These are phyloP conservation scores for Podospora appendiculata DNA, from an alignment of 495 filamentous ascomycete genomes.

Conservation along the genomic window DNA sequence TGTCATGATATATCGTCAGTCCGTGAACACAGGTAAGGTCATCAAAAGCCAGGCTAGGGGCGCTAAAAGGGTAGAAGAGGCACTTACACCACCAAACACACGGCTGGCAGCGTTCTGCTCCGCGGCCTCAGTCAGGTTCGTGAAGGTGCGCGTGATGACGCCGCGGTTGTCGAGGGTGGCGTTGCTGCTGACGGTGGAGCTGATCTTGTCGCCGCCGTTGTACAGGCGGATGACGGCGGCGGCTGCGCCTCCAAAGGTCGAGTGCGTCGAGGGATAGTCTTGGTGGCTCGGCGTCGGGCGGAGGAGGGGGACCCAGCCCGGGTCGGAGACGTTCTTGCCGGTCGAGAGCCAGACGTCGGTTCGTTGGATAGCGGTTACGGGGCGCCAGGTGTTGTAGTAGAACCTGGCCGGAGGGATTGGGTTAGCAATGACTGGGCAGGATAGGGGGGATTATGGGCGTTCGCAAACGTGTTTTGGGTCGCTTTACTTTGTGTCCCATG, in stretches of 20 bases:
- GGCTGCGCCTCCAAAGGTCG: conserved; percentile 27
- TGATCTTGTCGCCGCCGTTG: conserved; percentile 16
- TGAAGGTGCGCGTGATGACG: conserved; percentile 21
- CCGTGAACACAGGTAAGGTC: background rate
- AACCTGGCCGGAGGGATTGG: conserved; percentile 2
- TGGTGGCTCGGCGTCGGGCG: conserved; percentile 26
- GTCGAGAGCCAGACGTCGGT: conserved; percentile 16
- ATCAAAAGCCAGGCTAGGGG: too few species aligned
- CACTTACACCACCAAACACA: conserved; percentile 27
- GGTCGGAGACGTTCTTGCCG: conserved; percentile 12
- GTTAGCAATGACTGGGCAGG: background rate
- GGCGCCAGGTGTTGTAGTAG: conserved; percentile 22
- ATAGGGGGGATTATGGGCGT: background rate
- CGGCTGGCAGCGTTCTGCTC: conserved; percentile 23
- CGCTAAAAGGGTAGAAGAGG: too few species aligned
- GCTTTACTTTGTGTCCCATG: conserved; percentile 21
- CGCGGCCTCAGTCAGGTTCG: conserved; percentile 13
- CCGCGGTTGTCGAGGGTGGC: conserved; percentile 22
- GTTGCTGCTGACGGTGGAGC: conserved; percentile 20
- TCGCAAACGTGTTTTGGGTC: background rate
- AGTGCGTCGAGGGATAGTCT: conserved; percentile 28
- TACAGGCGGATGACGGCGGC: conserved; percentile 16
- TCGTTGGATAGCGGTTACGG: conserved; percentile 25
- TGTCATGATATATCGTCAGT: background rate
- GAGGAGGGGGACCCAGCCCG: conserved; percentile 23